A percentile compares a stretch with the other conserved stretches of the same genome.
These are phyloP conservation scores for Zychaea mexicana DNA, from an alignment of 371 early-diverging fungal genomes.

Conservation along the genomic window DNA sequence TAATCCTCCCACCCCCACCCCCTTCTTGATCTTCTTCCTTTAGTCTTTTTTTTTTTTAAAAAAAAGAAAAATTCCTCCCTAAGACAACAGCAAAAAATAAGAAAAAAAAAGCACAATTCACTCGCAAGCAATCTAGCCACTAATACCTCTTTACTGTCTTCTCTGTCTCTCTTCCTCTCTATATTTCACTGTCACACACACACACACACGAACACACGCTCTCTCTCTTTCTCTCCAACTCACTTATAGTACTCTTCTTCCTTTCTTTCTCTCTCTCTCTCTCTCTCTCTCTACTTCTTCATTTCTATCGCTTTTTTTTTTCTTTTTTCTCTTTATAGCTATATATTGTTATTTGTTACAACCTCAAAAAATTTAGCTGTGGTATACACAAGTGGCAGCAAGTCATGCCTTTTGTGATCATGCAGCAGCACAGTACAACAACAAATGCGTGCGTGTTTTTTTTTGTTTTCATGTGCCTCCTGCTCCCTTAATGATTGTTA, in stretches of 20 bases:
- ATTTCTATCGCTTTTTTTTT: background rate
- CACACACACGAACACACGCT: background rate
- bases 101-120: background rate
- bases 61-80: background rate
- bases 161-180: background rate
- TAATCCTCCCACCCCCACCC: background rate
- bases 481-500: background rate
- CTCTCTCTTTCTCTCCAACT: background rate
- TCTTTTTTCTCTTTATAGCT: background rate
- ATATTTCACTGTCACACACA: background rate
- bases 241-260: background rate
- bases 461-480: background rate
- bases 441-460: background rate
- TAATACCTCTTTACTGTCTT: slow-evolving; percentile 1
- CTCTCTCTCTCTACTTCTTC: background rate
- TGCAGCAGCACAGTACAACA: background rate
- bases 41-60: background rate
- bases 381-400: background rate
- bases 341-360: background rate
- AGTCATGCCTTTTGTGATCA: background rate
- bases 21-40: background rate
- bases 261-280: background rate
- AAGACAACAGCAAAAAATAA: background rate
- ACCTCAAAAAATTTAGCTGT: background rate
- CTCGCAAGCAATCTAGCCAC: background rate